These are phyloP conservation scores for Boletellus sp. DNA, from an alignment of 768 basidiomycete species.

Conservation along the genomic window DNA sequence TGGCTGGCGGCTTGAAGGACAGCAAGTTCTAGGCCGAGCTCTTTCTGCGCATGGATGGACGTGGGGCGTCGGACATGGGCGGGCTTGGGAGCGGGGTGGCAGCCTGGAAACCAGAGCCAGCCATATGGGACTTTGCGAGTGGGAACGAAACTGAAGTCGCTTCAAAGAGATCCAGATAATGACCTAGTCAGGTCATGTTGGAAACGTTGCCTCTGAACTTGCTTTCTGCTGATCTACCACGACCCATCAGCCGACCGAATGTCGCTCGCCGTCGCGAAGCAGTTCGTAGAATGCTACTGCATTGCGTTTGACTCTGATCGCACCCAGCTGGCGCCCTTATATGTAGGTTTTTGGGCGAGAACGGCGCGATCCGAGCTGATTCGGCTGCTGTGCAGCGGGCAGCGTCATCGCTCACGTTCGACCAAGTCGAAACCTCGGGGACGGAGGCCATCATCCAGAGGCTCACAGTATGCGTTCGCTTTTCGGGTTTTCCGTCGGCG, in stretches of 20 bases:
- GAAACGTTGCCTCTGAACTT: neutral
- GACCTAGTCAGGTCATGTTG: constrained; percentile 17
- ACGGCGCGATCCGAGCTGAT: constrained; percentile 27
- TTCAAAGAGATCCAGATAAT: constrained; percentile 3
- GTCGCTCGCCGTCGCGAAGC: constrained; percentile 59
- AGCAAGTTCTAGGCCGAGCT: constrained; percentile 83
- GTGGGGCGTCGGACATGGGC: constrained; percentile 31
- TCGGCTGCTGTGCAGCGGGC: constrained; percentile 51
- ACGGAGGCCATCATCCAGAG: constrained; percentile 59
- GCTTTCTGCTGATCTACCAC: constrained; percentile 9
- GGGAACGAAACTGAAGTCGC: neutral
- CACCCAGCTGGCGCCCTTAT: constrained; percentile 54
- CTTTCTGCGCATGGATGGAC: constrained; percentile 76
- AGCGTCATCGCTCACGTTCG: constrained; percentile 83
- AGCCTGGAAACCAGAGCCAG: constrained; percentile 12
- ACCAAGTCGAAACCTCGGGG: constrained; percentile 60
- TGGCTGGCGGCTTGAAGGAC: constrained; percentile 51
- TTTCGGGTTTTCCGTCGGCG: neutral
- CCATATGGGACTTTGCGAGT: constrained; percentile 1
- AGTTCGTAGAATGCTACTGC: constrained; percentile 86
- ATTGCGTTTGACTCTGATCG: constrained; percentile 67
- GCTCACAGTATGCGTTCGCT: constrained; percentile 49
- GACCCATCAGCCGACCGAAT: constrained; percentile 48
- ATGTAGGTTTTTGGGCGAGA: constrained; percentile 52
- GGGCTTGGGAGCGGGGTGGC: constrained; percentile 20